A percentile compares a stretch with the other conserved stretches of the same genome.
These are phyloP conservation scores for Chrysopogon serrulatus DNA, from an alignment of 176 grass and related monocot species.

Conservation along the genomic window DNA sequence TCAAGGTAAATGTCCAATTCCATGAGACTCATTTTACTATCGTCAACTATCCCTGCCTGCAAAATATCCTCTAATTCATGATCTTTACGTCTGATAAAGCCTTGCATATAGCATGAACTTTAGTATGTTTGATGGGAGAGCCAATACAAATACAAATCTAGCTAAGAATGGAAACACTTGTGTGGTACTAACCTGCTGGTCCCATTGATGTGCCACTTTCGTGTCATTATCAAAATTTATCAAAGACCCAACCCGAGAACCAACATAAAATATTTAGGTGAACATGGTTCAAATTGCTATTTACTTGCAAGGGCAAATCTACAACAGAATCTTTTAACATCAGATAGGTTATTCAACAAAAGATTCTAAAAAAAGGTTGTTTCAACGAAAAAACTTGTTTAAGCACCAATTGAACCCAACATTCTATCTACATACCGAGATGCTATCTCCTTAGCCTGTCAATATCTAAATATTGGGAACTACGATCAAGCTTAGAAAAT, in stretches of 20 bases:
- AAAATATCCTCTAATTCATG: too few relatives aligned
- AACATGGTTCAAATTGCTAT: not conserved
- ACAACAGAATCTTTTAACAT: not conserved
- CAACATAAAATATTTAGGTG: not conserved
- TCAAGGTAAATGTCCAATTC: too few relatives aligned
- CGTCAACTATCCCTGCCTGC: too few relatives aligned
- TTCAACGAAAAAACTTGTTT: not conserved
- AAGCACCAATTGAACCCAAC: constrained; percentile 81
- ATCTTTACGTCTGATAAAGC: too few relatives aligned
- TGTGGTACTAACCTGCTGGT: constrained; percentile 60
- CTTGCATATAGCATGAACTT: too few relatives aligned
- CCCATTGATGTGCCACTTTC: constrained; percentile 88
- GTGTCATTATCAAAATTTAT: constrained; percentile 99
- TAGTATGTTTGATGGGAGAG: too few relatives aligned
- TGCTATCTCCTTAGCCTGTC: constrained; percentile 92
- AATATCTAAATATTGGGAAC: constrained; percentile 1
- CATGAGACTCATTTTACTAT: too few relatives aligned
- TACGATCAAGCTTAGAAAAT: not conserved
- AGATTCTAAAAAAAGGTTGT: too few relatives aligned
- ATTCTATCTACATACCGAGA: constrained; percentile 90
- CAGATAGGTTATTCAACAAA: not conserved
- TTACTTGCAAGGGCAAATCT: not conserved
- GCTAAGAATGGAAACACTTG: not conserved
- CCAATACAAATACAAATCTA: too few relatives aligned
- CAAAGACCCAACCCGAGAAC: constrained; percentile 70